Percentiles rank a stretch among this genome's conserved stretches.
phyloP scores from a whole-genome alignment of 2,329 filamentous ascomycete species.

The Verticillium isaacii region DNA sequence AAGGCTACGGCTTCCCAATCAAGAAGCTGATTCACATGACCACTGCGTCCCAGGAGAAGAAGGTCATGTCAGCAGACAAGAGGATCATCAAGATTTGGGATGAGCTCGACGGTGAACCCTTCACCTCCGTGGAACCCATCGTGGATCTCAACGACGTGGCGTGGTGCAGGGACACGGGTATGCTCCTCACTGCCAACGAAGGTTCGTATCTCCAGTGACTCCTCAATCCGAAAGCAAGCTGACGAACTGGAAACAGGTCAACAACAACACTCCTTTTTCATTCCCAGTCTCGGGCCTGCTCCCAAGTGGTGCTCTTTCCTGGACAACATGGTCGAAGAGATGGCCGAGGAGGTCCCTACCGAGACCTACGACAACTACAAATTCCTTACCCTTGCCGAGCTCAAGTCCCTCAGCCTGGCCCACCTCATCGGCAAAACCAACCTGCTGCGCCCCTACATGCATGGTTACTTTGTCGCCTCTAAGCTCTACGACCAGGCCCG shows the following conservation, averaged over 20 bases:
- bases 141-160: constrained; percentile 94
- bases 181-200: constrained; percentile 96
- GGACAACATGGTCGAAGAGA: constrained; percentile 97
- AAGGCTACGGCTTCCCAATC: constrained; percentile 91
- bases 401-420: constrained; percentile 78
- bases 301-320: constrained; percentile 96
- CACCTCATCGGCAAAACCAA: constrained; percentile 90
- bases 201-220: constrained; percentile 25
- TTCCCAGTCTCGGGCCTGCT: constrained; percentile 87
- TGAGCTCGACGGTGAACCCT: constrained; percentile 72
- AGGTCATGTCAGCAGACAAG: constrained; percentile 89
- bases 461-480: constrained; percentile 95
- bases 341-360: constrained; percentile 76
- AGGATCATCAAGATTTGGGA: constrained; percentile 98
- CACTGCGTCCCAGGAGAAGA: constrained; percentile 70
- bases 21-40: constrained; percentile 75
- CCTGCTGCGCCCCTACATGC: constrained; percentile 92
- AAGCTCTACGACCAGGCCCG: constrained; percentile 93
- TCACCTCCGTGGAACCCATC: constrained; percentile 92
- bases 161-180: constrained; percentile 87
- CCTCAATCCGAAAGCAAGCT: background rate
- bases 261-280: constrained; percentile 92
- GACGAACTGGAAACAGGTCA: constrained; percentile 38
- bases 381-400: constrained; percentile 84
- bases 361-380: constrained; percentile 99